These are phyloP conservation scores for Aspergillus clavatus DNA, from an alignment of 2,329 filamentous ascomycete species.

Conservation along the genomic window DNA sequence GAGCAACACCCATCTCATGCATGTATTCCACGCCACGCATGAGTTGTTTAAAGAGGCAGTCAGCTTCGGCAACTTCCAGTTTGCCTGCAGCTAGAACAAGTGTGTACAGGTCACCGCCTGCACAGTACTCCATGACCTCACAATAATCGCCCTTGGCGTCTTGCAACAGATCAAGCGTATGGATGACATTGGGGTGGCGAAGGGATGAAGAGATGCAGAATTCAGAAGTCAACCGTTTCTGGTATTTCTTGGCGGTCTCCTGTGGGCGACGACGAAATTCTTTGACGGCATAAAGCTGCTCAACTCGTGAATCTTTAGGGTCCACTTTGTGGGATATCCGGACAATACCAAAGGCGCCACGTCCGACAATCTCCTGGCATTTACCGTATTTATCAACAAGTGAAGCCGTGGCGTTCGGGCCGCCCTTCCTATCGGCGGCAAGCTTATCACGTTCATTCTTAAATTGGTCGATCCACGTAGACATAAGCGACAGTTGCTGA, in stretches of 20 bases:
- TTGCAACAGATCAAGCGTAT: conserved; percentile 90
- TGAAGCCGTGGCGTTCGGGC: conserved; percentile 68
- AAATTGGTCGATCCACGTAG: conserved; percentile 91
- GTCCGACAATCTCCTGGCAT: conserved; percentile 93
- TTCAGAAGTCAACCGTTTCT: conserved; percentile 92
- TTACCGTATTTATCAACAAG: conserved; percentile 97
- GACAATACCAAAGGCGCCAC: conserved; percentile 94
- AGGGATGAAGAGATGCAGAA: conserved; percentile 98
- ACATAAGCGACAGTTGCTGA: conserved; percentile 86
- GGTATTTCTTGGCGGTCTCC: conserved; percentile 95
- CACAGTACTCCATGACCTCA: conserved; percentile 99
- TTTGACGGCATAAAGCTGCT: conserved; percentile 95
- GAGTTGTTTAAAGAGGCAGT: conserved; percentile 98
- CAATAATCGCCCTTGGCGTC: conserved; percentile 97
- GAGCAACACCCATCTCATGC: conserved; percentile 98
- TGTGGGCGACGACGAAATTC: conserved; percentile 93
- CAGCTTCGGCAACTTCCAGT: conserved; percentile 81
- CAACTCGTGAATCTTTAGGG: conserved; percentile 67
- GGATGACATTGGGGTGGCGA: conserved; percentile 95
- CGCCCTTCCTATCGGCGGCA: conserved; percentile 70
- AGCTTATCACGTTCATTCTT: conserved; percentile 77
- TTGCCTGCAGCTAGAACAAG: conserved; percentile 86
- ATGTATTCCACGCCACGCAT: conserved; percentile 99
- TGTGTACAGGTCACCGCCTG: conserved; percentile 91
- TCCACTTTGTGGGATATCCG: conserved; percentile 95